Evolutionary conservation across 2,329 filamentous ascomycete species (phyloP).

Genomic region (Gaeumannomyces sp.): DNA sequence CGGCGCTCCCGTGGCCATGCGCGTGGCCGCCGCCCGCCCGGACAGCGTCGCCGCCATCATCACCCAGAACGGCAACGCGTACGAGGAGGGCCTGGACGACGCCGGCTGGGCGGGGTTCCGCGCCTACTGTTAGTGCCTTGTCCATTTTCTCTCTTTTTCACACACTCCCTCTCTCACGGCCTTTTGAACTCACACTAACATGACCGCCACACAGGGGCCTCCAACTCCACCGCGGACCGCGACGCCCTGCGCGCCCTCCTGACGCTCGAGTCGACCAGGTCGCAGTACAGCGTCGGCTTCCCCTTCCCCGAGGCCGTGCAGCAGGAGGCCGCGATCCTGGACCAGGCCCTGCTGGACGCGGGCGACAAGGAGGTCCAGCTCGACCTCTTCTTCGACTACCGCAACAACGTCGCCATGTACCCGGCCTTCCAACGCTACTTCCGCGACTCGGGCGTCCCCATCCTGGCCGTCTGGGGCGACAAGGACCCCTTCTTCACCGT

Average conservation of each 20-base stretch:
- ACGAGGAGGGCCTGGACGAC: conserved; percentile 45
- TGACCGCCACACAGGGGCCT: conserved; percentile 20
- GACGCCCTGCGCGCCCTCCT: conserved; percentile 29
- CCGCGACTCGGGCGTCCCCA: conserved; percentile 40
- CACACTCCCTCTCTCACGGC: no score
- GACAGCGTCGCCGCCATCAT: conserved; percentile 45
- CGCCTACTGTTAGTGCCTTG: conserved; percentile 29
- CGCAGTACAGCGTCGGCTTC: conserved; percentile 16
- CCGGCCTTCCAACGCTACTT: conserved; percentile 50
- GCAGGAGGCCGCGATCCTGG: conserved; percentile 42
- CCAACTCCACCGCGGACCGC: conserved; percentile 19
- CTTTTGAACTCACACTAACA: no score
- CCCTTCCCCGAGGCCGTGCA: conserved; percentile 22
- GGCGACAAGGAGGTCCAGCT: conserved; percentile 48
- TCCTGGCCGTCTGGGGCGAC: conserved; percentile 54
- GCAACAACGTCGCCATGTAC: conserved; percentile 47
- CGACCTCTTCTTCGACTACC: conserved; percentile 52
- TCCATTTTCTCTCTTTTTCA: no score
- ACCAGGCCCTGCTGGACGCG: conserved; percentile 42
- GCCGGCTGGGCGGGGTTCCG: conserved; percentile 43
- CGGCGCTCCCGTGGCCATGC: conserved; percentile 48
- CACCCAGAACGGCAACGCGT: conserved; percentile 56
- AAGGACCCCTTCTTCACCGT: conserved; percentile 46
- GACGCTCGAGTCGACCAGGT: conserved; percentile 32
- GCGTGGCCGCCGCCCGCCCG: conserved; percentile 44